phyloP scores from a whole-genome alignment of 768 basidiomycete species.

The Lentinula boryana region DNA sequence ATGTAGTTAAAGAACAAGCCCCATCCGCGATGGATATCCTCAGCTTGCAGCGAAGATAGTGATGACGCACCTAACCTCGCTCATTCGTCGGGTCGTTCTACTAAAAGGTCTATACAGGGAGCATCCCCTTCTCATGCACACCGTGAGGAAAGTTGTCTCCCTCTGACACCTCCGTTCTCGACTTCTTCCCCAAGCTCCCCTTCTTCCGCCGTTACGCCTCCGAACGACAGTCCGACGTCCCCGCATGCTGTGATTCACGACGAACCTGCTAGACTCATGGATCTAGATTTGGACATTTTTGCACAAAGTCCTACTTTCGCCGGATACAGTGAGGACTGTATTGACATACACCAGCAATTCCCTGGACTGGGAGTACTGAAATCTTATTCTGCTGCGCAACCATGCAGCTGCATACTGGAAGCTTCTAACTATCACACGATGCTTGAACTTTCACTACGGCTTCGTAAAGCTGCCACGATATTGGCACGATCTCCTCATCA shows the following conservation, averaged over 20 bases:
- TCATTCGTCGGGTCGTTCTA: background rate
- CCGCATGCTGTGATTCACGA: background rate
- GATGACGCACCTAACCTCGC: background rate
- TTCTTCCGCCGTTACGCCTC: background rate
- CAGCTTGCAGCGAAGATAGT: conserved; percentile 7
- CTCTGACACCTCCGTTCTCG: background rate
- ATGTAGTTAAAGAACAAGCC: conserved; percentile 66
- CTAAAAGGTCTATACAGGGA: background rate
- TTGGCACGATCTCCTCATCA: conserved; percentile 39
- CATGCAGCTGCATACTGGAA: conserved; percentile 55
- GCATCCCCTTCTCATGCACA: background rate
- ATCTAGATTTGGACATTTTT: background rate
- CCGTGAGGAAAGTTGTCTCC: background rate
- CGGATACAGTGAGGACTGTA: background rate
- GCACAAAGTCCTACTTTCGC: background rate
- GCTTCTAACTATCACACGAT: conserved; percentile 47
- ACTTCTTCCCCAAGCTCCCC: background rate
- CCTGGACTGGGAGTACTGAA: background rate
- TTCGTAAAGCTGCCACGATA: conserved; percentile 52
- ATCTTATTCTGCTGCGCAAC: conserved; percentile 12
- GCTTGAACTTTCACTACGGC: conserved; percentile 58
- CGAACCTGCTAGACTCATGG: background rate
- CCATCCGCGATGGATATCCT: conserved; percentile 53
- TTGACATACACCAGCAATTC: background rate
- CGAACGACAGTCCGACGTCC: background rate